Evolutionary conservation across 1,284 basidiomycete species (phyloP).

Genomic region (Sporisorium iseilematis-ciliati): DNA sequence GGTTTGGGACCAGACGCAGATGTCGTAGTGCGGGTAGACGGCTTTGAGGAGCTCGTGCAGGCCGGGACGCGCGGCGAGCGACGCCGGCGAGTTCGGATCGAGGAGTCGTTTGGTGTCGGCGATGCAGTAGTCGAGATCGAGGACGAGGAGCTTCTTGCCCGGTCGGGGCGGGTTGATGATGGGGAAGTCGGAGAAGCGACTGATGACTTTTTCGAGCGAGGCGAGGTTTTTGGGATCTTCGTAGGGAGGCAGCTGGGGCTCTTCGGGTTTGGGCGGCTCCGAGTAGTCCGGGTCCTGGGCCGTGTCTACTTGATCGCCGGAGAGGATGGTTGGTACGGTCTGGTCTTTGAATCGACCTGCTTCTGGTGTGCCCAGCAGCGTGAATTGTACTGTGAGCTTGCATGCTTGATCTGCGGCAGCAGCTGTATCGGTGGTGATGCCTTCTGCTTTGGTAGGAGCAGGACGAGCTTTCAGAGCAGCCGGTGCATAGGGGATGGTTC

Average conservation of each 20-base stretch:
- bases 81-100: constrained; percentile 85
- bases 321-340: constrained; percentile 63
- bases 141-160: constrained; percentile 77
- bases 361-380: constrained; percentile 60
- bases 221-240: constrained; percentile 41
- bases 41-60: constrained; percentile 80
- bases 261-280: constrained; percentile 21
- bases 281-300: constrained; percentile 47
- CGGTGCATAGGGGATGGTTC: constrained; percentile 43
- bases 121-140: constrained; percentile 83
- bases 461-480: constrained; percentile 38
- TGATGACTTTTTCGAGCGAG: constrained; percentile 53
- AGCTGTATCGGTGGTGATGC: constrained; percentile 26
- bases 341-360: constrained; percentile 75
- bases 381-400: constrained; percentile 49
- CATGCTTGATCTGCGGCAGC: constrained; percentile 28
- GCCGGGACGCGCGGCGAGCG: constrained; percentile 80
- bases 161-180: constrained; percentile 54
- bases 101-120: constrained; percentile 64
- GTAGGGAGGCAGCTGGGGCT: constrained; percentile 23
- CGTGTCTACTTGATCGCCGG: constrained; percentile 29
- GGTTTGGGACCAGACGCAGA: constrained; percentile 72
- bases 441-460: constrained; percentile 10
- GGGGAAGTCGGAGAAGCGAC: constrained; percentile 57
- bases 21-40: constrained; percentile 67